Base-by-base conservation (phyloP, 768 basidiomycete species). In the Bullera alba region DNA sequence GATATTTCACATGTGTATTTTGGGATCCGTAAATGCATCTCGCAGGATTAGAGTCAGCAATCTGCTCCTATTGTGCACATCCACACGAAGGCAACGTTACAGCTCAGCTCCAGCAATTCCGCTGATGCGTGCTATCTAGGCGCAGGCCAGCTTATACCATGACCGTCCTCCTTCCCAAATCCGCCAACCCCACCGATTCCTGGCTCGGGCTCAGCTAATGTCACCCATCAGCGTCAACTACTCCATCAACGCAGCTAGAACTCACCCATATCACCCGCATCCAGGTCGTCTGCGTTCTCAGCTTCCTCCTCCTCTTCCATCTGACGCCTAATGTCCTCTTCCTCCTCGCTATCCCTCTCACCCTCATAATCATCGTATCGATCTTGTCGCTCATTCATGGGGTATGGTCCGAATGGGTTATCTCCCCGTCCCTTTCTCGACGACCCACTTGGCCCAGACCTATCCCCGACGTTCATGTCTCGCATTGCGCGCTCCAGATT, bases 381-480 rank as follows among this genome's bases (percentile, higher is more conserved):
- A 51, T 72, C 70, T 46, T 70, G 66, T 44, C 70, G 42, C 46
- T 70, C 70, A 36, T 68, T 70, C 25, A 51, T 50, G 17, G 64
- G 54, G 55, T 70, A 53, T 7, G 70, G 70, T n/a, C 70, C 70
- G 42, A 72, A 72, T 16, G 70, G 70, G 54, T 72, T 72, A 23
- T 48, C 56, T 16, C 51, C 57, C n/a, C 51, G 22, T 5, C 21
- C 37, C n/a, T 23, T 29, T n/a, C n/a, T n/a, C n/a, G n/a, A n/a
- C n/a, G n/a, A n/a, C n/a, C n/a, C n/a, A n/a, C n/a, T n/a, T n/a
- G n/a, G n/a, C n/a, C n/a, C n/a, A n/a, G n/a, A n/a, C n/a, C n/a
- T n/a, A 7, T 48, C 43, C 12, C 43, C 42, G 35, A 65, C 53
- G 26, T 63, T 61, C 71, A 74, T 72, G 54, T 74, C 73, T 47